These are phyloP conservation scores for Allantophomopsis cytisporea DNA, from an alignment of 2,329 filamentous ascomycete species.

Conservation along the genomic window DNA sequence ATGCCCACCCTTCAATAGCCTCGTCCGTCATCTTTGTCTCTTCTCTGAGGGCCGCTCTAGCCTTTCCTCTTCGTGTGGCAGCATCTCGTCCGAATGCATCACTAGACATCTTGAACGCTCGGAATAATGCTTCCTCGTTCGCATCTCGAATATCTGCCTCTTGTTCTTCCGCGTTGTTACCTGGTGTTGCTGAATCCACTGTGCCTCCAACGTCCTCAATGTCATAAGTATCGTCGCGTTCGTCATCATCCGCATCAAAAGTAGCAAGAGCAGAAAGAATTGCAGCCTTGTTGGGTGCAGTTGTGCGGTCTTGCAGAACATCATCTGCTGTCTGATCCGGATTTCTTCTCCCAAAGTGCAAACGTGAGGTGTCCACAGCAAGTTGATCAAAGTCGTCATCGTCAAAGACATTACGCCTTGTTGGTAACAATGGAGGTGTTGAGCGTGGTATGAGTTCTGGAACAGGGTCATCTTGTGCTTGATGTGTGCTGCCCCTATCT, in stretches of 20 bases:
- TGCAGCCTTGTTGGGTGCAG: conserved; percentile 63
- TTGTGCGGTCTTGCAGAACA: conserved; percentile 50
- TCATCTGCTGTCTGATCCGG: conserved; percentile 55
- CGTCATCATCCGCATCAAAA: conserved; percentile 91
- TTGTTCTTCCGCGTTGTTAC: conserved; percentile 29
- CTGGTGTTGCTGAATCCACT: conserved; percentile 53
- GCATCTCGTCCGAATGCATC: conserved; percentile 60
- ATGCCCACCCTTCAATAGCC: conserved; percentile 82
- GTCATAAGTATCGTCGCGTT: conserved; percentile 95
- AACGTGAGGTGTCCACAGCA: conserved; percentile 45
- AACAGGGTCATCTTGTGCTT: conserved; percentile 14
- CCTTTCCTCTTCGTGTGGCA: conserved; percentile 49
- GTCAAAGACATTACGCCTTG: conserved; percentile 64
- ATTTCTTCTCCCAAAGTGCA: conserved; percentile 69
- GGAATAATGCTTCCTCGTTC: conserved; percentile 63
- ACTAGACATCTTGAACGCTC: conserved; percentile 50
- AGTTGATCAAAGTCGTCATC: conserved; percentile 68
- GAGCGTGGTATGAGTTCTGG: conserved; percentile 40
- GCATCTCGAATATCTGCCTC: conserved; percentile 24
- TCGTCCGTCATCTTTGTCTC: conserved; percentile 89
- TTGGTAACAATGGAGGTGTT: conserved; percentile 40
- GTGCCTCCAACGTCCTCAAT: conserved; percentile 82
- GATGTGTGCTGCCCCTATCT: conserved; percentile 9
- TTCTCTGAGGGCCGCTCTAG: conserved; percentile 49
- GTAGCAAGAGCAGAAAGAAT: conserved; percentile 78